Base-by-base conservation (phyloP, 768 basidiomycete genomes). In the Russula olivacea region DNA sequence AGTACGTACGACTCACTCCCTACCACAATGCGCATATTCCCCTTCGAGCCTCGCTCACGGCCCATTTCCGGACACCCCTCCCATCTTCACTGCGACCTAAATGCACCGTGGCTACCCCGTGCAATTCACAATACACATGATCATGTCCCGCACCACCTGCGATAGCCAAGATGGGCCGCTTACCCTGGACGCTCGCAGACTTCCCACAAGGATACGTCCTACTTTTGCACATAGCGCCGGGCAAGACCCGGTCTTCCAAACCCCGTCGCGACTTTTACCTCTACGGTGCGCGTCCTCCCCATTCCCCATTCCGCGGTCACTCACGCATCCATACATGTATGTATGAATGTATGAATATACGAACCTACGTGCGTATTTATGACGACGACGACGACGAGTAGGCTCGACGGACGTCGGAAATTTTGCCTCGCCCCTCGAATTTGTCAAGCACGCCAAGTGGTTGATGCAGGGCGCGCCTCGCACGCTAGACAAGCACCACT, bases 361-460 rank as follows among this genome's bases (percentile, higher is more conserved):
- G 14, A 15, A 38, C 41, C 19, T 43, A 43, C 41, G 41, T 43
- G 19, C 19, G 43, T 43, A n/a, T 43, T n/a, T n/a, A n/a, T 8
- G 17, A 41, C 41, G 17, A 41, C 57, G 8, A 32, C 30, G 30
- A 4, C 43, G 43, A 34, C 32, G 8, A 11, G n/a, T 19, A 64
- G 63, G 63, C 38, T 1, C 63, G 3, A 55, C 57, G 9, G 63
- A 64, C 19, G 63, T 55, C 23, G 7, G 53, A 3, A 48, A 11
- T 1, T 64, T 64, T 36, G 53, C 58, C 21, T 64, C 63, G 2
- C 63, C 63, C 2, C 19, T 59, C 47, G 63, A 64, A 32, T 64
- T 64, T 17, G 63, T 64, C 38, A 38, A 30, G n/a, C 63, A 64
- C 19, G 63, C 63, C 47, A 34, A 64, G 40, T 64, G 63, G 63